These are phyloP conservation scores for Scheffersomyces illinoinensis DNA, from an alignment of 1,139 yeast species.

Conservation along the genomic window DNA sequence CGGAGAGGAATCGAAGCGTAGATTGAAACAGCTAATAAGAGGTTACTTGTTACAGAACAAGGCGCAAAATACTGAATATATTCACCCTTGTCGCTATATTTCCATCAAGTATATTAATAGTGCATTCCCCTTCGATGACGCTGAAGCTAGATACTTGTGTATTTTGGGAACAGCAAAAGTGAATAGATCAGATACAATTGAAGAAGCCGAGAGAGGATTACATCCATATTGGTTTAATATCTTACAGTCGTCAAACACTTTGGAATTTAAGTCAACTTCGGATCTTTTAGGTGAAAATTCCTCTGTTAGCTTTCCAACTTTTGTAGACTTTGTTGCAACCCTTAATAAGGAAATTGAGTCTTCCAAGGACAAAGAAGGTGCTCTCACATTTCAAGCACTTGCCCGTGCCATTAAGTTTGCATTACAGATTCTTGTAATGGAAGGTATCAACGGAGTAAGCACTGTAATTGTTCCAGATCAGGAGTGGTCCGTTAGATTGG, in stretches of 20 bases:
- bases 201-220: constrained; percentile 81
- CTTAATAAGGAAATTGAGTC: constrained; percentile 26
- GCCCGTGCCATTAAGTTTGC: constrained; percentile 49
- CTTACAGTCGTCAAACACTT: constrained; percentile 36
- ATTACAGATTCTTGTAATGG: constrained; percentile 61
- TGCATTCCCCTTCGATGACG: constrained; percentile 66
- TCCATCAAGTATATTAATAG: constrained; percentile 68
- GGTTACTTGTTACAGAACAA: constrained; percentile 31
- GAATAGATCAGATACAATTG: constrained; percentile 71
- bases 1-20: constrained; percentile 34
- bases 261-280: constrained; percentile 42
- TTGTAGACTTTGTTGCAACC: constrained; percentile 30
- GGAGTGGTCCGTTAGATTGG: constrained; percentile 72
- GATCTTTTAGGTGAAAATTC: constrained; percentile 39
- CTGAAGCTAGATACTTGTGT: constrained; percentile 69
- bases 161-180: constrained; percentile 59
- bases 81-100: constrained; percentile 53
- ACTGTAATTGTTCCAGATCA: constrained; percentile 70
- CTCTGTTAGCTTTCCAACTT: constrained; percentile 45
- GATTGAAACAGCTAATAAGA: constrained; percentile 47
- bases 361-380: constrained; percentile 13
- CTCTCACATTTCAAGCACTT: constrained; percentile 32
- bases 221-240: constrained; percentile 72
- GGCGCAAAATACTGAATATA: constrained; percentile 17
- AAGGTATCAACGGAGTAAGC: constrained; percentile 49